Evolutionary conservation across 352 stramenopile genomes (phyloP).

Genomic region (Phytopythium litorale): DNA sequence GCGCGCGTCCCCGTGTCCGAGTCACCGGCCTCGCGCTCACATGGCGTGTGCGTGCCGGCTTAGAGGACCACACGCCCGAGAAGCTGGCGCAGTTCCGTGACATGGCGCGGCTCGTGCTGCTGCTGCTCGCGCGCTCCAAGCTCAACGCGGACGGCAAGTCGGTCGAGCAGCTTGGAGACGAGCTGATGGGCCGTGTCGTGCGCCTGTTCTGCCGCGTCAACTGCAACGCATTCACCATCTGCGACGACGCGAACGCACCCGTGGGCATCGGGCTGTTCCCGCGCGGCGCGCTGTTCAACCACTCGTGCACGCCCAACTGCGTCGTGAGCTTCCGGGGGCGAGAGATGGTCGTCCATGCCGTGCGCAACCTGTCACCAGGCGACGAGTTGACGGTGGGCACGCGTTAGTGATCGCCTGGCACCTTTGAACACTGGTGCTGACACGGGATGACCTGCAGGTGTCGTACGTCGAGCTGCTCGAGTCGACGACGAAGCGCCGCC

Average conservation of each 20-base stretch:
- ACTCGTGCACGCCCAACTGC: constrained; percentile 72
- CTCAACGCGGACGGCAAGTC: constrained; percentile 11
- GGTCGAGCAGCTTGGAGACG: constrained; percentile 25
- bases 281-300: constrained; percentile 64
- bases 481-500: constrained; percentile 28
- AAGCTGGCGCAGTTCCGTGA: constrained; percentile 42
- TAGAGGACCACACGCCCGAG: constrained; percentile 27
- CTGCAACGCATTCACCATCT: constrained; percentile 79
- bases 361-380: constrained; percentile 31
- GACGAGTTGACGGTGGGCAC: constrained; percentile 52
- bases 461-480: constrained; percentile 74
- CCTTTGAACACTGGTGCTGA: background rate
- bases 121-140: constrained; percentile 49
- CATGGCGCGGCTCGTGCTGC: constrained; percentile 59
- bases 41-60: no score
- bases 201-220: constrained; percentile 67
- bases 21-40: no score
- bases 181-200: constrained; percentile 31
- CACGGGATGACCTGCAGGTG: constrained; percentile 14
- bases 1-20: background rate
- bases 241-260: constrained; percentile 36
- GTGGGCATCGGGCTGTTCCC: constrained; percentile 67
- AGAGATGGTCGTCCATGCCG: constrained; percentile 42
- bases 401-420: background rate
- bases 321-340: constrained; percentile 54